Percentiles rank a stretch among this genome's conserved stretches.
phyloP scores from a whole-genome alignment of 2,329 filamentous ascomycete genomes.

The Colletotrichum noveboracense region DNA sequence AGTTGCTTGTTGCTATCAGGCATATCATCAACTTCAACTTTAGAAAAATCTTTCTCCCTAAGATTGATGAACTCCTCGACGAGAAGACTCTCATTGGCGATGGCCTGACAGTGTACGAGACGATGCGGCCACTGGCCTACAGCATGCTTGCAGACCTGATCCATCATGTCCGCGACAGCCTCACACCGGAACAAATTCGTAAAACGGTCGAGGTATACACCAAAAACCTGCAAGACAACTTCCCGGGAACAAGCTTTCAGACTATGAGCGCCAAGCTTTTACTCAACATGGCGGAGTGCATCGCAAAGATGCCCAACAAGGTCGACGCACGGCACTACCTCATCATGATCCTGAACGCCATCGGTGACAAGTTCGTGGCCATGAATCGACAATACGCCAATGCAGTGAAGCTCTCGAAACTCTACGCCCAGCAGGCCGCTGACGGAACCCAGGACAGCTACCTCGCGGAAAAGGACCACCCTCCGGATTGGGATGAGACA shows the following conservation, averaged over 20 bases:
- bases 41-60: conserved; percentile 88
- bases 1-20: conserved; percentile 92
- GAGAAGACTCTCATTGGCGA: conserved; percentile 95
- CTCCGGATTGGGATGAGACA: conserved; percentile 95
- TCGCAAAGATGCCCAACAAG: conserved; percentile 92
- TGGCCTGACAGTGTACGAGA: conserved; percentile 95
- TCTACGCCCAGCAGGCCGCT: conserved; percentile 73
- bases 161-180: conserved; percentile 91
- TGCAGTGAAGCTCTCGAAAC: conserved; percentile 88
- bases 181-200: conserved; percentile 88
- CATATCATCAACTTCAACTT: conserved; percentile 99
- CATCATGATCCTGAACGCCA: conserved; percentile 96
- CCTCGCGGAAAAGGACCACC: conserved; percentile 78
- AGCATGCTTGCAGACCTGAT: conserved; percentile 99
- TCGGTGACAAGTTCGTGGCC: conserved; percentile 95
- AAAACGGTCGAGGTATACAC: conserved; percentile 98
- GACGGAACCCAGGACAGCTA: conserved; percentile 73
- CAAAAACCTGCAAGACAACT: conserved; percentile 91
- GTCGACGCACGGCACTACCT: conserved; percentile 93
- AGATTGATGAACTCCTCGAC: conserved; percentile 94
- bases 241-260: conserved; percentile 97
- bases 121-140: conserved; percentile 92
- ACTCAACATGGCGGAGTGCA: conserved; percentile 97
- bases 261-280: conserved; percentile 99
- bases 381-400: conserved; percentile 98